Evolutionary conservation across 78 protist species (phyloP).

Genomic region (Monosiga brevicollis): DNA sequence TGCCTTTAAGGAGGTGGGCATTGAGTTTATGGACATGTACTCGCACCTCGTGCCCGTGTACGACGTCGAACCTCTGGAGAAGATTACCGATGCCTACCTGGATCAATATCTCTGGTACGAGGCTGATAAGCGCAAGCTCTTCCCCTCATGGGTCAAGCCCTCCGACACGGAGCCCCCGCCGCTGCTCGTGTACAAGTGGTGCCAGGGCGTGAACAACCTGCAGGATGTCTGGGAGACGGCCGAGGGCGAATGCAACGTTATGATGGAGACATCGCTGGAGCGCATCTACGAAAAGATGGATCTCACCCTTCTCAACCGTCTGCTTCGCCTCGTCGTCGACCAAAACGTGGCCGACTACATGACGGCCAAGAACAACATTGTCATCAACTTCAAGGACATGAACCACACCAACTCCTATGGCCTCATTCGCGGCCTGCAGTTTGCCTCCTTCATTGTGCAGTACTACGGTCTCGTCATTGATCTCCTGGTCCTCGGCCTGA

Average conservation of each 20-base stretch:
- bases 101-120: conserved; percentile 99
- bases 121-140: conserved; percentile 92
- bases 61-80: conserved; percentile 98
- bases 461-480: conserved; percentile 92
- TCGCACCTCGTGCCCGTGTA: conserved; percentile 91
- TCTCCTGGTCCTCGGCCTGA: conserved; percentile 88
- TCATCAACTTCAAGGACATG: conserved; percentile 96
- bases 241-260: conserved; percentile 89
- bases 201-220: conserved; percentile 97
- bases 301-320: conserved; percentile 91
- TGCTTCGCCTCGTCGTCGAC: conserved; percentile 95
- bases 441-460: conserved; percentile 83
- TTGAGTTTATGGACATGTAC: conserved; percentile 97
- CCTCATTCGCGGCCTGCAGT: conserved; percentile 97
- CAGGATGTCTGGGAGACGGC: conserved; percentile 86
- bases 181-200: conserved; percentile 98
- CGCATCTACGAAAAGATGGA: conserved; percentile 94
- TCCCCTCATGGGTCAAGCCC: conserved; percentile 99
- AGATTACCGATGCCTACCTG: conserved; percentile 99
- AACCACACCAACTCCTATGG: conserved; percentile 92
- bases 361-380: conserved; percentile 96
- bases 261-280: conserved; percentile 74
- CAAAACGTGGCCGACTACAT: conserved; percentile 99
- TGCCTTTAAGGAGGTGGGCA: conserved; percentile 91
- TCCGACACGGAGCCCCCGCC: conserved; percentile 99